These are phyloP conservation scores for Axilococcus clingmanii DNA, from an alignment of 139 green algal genomes.

Conservation along the genomic window DNA sequence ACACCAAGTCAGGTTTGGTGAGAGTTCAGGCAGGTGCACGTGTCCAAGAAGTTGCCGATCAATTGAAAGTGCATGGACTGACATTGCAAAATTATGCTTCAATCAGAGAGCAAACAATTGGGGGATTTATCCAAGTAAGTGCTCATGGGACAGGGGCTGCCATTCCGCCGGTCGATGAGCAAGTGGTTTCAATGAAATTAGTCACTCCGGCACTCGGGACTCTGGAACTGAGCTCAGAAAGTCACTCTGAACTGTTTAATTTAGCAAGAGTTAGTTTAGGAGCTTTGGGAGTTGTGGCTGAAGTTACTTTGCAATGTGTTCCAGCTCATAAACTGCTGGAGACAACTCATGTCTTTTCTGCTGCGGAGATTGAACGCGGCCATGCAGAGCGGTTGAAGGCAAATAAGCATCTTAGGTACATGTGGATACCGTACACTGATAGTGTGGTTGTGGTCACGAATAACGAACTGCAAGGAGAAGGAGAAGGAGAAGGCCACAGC, in stretches of 20 bases:
- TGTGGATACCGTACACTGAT: constrained; percentile 97
- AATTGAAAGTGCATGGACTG: constrained; percentile 69
- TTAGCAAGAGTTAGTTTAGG: constrained; percentile 75
- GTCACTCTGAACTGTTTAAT: constrained; percentile 67
- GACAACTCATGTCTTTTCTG: constrained; percentile 59
- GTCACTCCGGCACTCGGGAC: constrained; percentile 75
- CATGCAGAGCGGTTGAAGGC: constrained; percentile 58
- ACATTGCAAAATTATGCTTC: constrained; percentile 93
- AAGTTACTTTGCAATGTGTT: constrained; percentile 75
- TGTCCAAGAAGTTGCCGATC: constrained; percentile 46
- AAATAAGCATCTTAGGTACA: constrained; percentile 86
- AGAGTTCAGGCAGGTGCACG: constrained; percentile 32
- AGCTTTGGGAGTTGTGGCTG: constrained; percentile 74
- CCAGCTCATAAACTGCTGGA: constrained; percentile 59
- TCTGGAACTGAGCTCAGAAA: constrained; percentile 37
- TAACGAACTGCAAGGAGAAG: neutral
- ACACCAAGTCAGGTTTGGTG: constrained; percentile 34
- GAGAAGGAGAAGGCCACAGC: neutral
- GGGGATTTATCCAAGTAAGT: constrained; percentile 82
- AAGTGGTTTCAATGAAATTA: constrained; percentile 77
- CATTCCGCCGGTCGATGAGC: constrained; percentile 87
- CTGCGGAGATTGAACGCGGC: constrained; percentile 48
- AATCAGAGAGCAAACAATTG: constrained; percentile 93
- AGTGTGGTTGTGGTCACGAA: constrained; percentile 61
- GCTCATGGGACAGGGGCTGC: constrained; percentile 87